These are phyloP conservation scores for Candida succiphila DNA, from an alignment of 805 yeast species.

Conservation along the genomic window DNA sequence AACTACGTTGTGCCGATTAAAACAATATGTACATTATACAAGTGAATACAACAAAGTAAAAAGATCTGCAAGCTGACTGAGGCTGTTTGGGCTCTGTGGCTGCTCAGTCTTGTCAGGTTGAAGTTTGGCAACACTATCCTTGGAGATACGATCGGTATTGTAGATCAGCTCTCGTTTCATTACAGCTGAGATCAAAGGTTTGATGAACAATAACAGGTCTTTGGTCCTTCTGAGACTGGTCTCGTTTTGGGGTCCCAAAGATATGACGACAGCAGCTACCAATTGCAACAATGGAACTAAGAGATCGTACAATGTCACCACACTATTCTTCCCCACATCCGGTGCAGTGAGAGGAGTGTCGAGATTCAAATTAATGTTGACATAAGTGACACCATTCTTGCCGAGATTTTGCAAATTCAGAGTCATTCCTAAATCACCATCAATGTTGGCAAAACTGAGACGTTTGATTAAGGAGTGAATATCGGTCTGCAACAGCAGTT, in stretches of 20 bases:
- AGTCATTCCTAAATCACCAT: slow-evolving; percentile 70
- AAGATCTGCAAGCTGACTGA: too few species aligned
- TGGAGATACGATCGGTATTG: too few species aligned
- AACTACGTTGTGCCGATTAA: too few species aligned
- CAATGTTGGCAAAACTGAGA: slow-evolving; percentile 49
- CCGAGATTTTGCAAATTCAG: slow-evolving; percentile 9
- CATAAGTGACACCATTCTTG: slow-evolving; percentile 6
- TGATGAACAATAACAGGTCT: slow-evolving; percentile 39
- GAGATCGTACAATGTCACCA: slow-evolving; percentile 53
- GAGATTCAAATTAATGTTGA: slow-evolving; percentile 36
- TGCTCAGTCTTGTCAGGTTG: too few species aligned
- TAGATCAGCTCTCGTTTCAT: slow-evolving; percentile 26
- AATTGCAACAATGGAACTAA: slow-evolving; percentile 69
- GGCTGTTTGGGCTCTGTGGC: too few species aligned
- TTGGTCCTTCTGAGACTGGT: slow-evolving; percentile 45
- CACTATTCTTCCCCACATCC: slow-evolving; percentile 2
- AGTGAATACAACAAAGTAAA: too few species aligned
- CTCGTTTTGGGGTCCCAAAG: slow-evolving; percentile 70
- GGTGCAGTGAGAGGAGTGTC: slow-evolving; percentile 39
- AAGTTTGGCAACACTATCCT: too few species aligned
- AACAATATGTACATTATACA: too few species aligned
- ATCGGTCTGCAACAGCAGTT: slow-evolving; percentile 63
- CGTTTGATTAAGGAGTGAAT: slow-evolving; percentile 52
- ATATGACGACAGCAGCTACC: slow-evolving; percentile 52
- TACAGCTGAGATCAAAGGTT: slow-evolving; percentile 45